These are phyloP conservation scores for Fusarium buxicola DNA, from an alignment of 2,329 filamentous ascomycete genomes.

Conservation along the genomic window DNA sequence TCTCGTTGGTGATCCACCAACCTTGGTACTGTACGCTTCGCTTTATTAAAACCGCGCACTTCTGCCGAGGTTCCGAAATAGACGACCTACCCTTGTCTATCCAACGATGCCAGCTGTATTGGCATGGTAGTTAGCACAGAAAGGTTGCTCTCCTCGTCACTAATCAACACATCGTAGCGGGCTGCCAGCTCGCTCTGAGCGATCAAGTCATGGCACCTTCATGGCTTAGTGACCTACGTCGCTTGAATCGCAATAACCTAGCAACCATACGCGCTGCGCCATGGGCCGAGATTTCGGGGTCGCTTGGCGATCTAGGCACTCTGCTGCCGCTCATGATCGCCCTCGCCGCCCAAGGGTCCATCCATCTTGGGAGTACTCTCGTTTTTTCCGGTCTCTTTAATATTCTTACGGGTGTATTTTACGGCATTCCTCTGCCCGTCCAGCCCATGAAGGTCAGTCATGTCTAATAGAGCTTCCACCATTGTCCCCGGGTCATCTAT, in stretches of 20 bases:
- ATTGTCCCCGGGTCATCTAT: neutral
- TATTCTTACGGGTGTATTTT: slow-evolving; percentile 81
- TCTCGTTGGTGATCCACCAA: slow-evolving; percentile 5
- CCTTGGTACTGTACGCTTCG: neutral
- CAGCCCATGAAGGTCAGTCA: slow-evolving; percentile 79
- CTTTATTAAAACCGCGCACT: slow-evolving; percentile 7
- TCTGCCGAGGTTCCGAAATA: slow-evolving; percentile 8
- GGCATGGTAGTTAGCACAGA: neutral
- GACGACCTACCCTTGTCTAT: neutral
- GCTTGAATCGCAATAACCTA: slow-evolving; percentile 60
- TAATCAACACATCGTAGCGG: neutral
- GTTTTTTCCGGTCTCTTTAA: slow-evolving; percentile 92
- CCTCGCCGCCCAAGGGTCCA: slow-evolving; percentile 79
- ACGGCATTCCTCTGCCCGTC: slow-evolving; percentile 90
- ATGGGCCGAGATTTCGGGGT: slow-evolving; percentile 83
- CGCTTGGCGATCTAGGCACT: slow-evolving; percentile 88
- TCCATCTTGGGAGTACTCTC: slow-evolving; percentile 85
- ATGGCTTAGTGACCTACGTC: slow-evolving; percentile 48
- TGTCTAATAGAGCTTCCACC: neutral
- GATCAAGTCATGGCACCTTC: slow-evolving; percentile 36
- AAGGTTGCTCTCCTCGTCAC: neutral
- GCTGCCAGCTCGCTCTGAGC: neutral
- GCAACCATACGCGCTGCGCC: slow-evolving; percentile 60
- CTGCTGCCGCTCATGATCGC: slow-evolving; percentile 90
- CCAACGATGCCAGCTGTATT: slow-evolving; percentile 4